phyloP scores from a whole-genome alignment of 495 filamentous ascomycete genomes.

The Tuber borchii region DNA sequence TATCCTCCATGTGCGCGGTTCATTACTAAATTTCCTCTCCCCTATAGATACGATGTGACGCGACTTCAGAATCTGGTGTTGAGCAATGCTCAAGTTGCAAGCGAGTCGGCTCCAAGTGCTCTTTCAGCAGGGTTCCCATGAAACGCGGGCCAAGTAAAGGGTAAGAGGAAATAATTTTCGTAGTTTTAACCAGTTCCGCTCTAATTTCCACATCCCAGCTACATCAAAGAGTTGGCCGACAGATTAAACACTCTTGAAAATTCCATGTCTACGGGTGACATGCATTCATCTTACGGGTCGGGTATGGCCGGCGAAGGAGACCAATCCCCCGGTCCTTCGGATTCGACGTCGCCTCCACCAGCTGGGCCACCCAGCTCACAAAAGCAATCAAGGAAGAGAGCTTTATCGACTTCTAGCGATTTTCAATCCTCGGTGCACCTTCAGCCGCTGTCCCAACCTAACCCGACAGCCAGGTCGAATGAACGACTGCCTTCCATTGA shows the following conservation, averaged over 20 bases:
- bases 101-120: slow-evolving; percentile 66
- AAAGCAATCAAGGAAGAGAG: slow-evolving; percentile 33
- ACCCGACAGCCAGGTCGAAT: slow-evolving; percentile 31
- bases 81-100: slow-evolving; percentile 82
- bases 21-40: neutral
- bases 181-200: slow-evolving; percentile 20
- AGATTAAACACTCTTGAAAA: slow-evolving; percentile 73
- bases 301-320: slow-evolving; percentile 39
- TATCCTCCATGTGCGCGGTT: neutral
- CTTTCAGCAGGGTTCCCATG: slow-evolving; percentile 88
- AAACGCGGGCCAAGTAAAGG: slow-evolving; percentile 95
- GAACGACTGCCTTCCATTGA: slow-evolving; percentile 41
- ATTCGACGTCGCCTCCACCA: slow-evolving; percentile 42
- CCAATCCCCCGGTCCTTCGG: slow-evolving; percentile 39
- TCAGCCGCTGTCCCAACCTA: slow-evolving; percentile 38
- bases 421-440: slow-evolving; percentile 39
- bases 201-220: slow-evolving; percentile 51
- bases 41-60: slow-evolving; percentile 78
- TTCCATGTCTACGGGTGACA: slow-evolving; percentile 42
- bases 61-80: slow-evolving; percentile 67
- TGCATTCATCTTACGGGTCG: slow-evolving; percentile 38
- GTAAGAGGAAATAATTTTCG: slow-evolving; percentile 44
- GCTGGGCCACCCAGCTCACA: slow-evolving; percentile 17
- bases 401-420: slow-evolving; percentile 40
- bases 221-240: slow-evolving; percentile 94